Conservation (phyloP, 192 early-diverging fungal genomes). For the Umbelopsis sp. region DNA sequence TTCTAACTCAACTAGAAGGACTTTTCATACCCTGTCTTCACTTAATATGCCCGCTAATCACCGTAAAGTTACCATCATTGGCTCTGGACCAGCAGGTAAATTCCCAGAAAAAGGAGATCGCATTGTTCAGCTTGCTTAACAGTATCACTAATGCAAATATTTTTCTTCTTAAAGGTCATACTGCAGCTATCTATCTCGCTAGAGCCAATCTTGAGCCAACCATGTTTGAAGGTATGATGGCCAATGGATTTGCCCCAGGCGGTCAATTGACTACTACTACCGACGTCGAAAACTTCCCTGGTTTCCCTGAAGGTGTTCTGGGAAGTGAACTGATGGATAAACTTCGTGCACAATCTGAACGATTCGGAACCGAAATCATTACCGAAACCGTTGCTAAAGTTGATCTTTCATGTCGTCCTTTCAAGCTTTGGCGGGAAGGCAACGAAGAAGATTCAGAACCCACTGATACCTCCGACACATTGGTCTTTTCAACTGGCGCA, state of each 20-base stretch:
- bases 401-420: constrained; percentile 77
- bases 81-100: constrained; percentile 91
- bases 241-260: constrained; percentile 73
- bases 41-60: constrained; percentile 36
- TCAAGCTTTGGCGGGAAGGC: constrained; percentile 87
- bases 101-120: background rate
- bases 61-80: constrained; percentile 74
- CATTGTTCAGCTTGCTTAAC: background rate
- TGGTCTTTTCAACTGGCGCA: constrained; percentile 97
- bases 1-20: background rate
- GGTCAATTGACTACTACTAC: constrained; percentile 91
- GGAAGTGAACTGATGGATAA: constrained; percentile 87
- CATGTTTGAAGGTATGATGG: constrained; percentile 96
- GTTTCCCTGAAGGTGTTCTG: constrained; percentile 88
- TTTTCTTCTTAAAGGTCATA: constrained; percentile 61
- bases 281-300: constrained; percentile 95
- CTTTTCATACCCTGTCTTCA: constrained; percentile 4
- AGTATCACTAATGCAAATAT: background rate
- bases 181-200: constrained; percentile 94
- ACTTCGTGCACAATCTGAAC: constrained; percentile 82
- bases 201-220: constrained; percentile 92
- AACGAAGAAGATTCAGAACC: constrained; percentile 72
- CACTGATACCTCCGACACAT: constrained; percentile 75
- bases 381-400: constrained; percentile 90
- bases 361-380: constrained; percentile 84